Percentiles rank a stretch among this genome's conserved stretches.
phyloP scores from a whole-genome alignment of 2,329 filamentous ascomycete genomes.

The Trichoderma oligosporum region DNA sequence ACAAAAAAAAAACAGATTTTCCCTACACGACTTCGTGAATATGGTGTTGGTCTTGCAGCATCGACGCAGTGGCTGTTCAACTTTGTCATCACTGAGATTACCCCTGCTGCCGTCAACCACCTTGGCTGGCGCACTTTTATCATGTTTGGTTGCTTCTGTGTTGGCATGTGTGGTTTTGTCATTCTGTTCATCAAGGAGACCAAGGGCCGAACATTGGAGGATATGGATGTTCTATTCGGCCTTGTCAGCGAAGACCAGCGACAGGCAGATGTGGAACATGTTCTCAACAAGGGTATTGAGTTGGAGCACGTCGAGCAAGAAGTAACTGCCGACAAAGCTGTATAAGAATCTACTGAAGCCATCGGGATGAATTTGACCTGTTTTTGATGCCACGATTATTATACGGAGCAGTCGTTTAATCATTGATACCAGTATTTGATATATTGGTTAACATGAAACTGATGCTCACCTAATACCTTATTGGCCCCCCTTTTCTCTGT shows the following conservation, averaged over 20 bases:
- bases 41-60: conserved; percentile 54
- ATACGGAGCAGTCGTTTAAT: too few species aligned
- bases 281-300: conserved; percentile 15
- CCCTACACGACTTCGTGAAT: conserved; percentile 21
- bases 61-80: conserved; percentile 67
- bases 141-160: conserved; percentile 24
- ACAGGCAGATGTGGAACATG: conserved; percentile 19
- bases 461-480: too few species aligned
- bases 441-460: too few species aligned
- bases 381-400: not conserved
- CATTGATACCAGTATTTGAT: too few species aligned
- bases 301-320: conserved; percentile 11
- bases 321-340: conserved; percentile 1
- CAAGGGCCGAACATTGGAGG: conserved; percentile 22
- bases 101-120: conserved; percentile 21
- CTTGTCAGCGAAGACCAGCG: conserved; percentile 18
- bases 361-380: not conserved
- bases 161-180: conserved; percentile 21
- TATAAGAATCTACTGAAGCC: not conserved
- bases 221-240: conserved; percentile 21
- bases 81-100: conserved; percentile 50
- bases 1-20: conserved; percentile 9
- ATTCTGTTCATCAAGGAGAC: conserved; percentile 23
- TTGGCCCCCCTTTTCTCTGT: too few species aligned
- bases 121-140: conserved; percentile 23